Percentiles rank a stretch among this genome's conserved stretches.
Conservation (phyloP, 2,329 filamentous ascomycete genomes). For the Xylariales sp. region DNA sequence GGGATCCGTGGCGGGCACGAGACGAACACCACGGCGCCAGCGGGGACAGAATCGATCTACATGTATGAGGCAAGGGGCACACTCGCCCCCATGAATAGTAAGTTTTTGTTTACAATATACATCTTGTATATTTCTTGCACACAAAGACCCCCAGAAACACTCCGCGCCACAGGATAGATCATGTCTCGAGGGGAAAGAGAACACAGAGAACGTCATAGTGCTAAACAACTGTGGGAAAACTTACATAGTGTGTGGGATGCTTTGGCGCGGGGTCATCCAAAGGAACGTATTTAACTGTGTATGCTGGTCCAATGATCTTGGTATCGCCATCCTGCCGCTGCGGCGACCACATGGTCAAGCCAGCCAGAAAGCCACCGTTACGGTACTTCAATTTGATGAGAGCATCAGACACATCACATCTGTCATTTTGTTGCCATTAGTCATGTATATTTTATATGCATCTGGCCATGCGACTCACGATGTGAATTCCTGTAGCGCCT, state of each 20-base stretch:
- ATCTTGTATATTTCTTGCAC: no score
- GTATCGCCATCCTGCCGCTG: constrained; percentile 43
- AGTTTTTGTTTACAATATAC: no score
- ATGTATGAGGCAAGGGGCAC: no score
- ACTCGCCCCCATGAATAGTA: no score
- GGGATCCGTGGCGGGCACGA: constrained; percentile 39
- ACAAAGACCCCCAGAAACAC: no score
- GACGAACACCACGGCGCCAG: constrained; percentile 44
- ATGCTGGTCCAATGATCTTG: constrained; percentile 51
- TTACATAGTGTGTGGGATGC: constrained; percentile 40
- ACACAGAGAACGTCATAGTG: no score
- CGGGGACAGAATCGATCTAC: constrained; percentile 46
- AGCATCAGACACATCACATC: constrained; percentile 47
- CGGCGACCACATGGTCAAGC: constrained; percentile 51
- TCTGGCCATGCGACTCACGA: no score
- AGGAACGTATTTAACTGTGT: constrained; percentile 48
- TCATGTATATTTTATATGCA: no score
- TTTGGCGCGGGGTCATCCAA: constrained; percentile 42
- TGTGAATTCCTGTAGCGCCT: background rate
- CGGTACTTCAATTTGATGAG: constrained; percentile 42
- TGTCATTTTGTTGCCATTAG: constrained; percentile 19
- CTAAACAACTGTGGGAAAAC: no score
- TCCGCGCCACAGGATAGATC: no score
- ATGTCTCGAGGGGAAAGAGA: constrained; percentile 6
- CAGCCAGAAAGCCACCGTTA: constrained; percentile 49